phyloP scores from a whole-genome alignment of 1,284 basidiomycete genomes.

The Cryptococcus sp. region DNA sequence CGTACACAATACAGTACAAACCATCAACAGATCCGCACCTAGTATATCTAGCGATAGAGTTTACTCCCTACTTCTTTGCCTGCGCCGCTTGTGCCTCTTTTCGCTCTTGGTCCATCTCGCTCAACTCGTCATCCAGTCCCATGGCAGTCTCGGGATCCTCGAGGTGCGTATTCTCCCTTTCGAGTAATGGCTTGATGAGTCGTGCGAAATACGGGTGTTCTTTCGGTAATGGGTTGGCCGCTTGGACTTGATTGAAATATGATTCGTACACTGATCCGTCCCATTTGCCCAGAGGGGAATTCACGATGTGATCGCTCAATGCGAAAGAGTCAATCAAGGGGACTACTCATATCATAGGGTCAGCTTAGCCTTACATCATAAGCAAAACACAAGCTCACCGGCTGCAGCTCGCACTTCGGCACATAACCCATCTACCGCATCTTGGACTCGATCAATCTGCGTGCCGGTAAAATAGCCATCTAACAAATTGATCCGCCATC shows the following conservation, averaged over 20 bases:
- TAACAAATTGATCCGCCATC: conserved; percentile 9
- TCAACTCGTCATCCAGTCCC: conserved; percentile 49
- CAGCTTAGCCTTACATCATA: no score
- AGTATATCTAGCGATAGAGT: no score
- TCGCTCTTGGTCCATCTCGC: conserved; percentile 35
- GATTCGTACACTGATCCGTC: conserved; percentile 56
- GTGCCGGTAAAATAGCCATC: conserved; percentile 54
- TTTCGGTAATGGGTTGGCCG: conserved; percentile 49
- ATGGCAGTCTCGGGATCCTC: conserved; percentile 57
- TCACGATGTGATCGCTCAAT: conserved; percentile 60
- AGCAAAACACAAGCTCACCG: conserved; percentile 29
- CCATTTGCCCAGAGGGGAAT: conserved; percentile 59
- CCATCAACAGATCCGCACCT: no score
- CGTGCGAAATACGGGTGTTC: conserved; percentile 59
- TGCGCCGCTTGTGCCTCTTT: conserved; percentile 11
- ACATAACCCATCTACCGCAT: conserved; percentile 56
- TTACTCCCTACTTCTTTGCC: neutral
- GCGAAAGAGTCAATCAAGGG: conserved; percentile 60
- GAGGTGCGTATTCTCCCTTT: conserved; percentile 53
- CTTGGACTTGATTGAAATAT: conserved; percentile 57
- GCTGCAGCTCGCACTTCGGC: conserved; percentile 56
- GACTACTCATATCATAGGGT: conserved; percentile 25
- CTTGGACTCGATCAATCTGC: conserved; percentile 56
- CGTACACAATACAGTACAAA: no score
- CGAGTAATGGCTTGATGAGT: conserved; percentile 59